A percentile compares a stretch with the other conserved stretches of the same genome.
Evolutionary conservation across 768 basidiomycete genomes (phyloP).

Genomic region (Rhodotorula sphaerocarpa): DNA sequence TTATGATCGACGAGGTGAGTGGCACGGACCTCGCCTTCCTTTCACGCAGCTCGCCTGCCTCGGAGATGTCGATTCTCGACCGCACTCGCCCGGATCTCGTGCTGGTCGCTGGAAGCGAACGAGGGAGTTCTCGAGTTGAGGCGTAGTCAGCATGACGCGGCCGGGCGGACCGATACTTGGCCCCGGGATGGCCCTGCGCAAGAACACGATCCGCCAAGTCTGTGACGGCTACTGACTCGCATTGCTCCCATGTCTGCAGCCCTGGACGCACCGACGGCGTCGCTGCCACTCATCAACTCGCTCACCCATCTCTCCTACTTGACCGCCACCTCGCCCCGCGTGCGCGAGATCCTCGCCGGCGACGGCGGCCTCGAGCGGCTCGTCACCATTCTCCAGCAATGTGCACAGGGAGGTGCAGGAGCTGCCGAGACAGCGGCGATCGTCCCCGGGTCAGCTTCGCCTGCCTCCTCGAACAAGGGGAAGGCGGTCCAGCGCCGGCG

Average conservation of each 20-base stretch:
- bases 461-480: not conserved
- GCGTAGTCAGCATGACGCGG: not conserved
- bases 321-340: constrained; percentile 91
- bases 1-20: constrained; percentile 83
- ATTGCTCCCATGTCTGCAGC: constrained; percentile 16
- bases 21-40: not conserved
- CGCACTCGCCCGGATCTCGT: too few relatives aligned
- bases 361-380: constrained; percentile 96
- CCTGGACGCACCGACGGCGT: constrained; percentile 46
- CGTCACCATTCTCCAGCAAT: constrained; percentile 77
- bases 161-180: too few relatives aligned
- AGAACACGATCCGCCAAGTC: too few relatives aligned
- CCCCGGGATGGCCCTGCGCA: too few relatives aligned
- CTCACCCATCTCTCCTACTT: constrained; percentile 92
- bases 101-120: too few relatives aligned
- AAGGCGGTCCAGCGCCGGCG: not conserved
- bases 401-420: constrained; percentile 39
- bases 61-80: too few relatives aligned
- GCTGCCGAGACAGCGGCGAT: constrained; percentile 7
- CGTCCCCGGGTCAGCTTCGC: too few relatives aligned
- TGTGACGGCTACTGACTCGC: not conserved
- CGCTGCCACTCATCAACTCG: constrained; percentile 76
- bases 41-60: not conserved
- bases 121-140: not conserved
- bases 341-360: constrained; percentile 95